phyloP scores from a whole-genome alignment of 2,329 filamentous ascomycete species.

The Trichothecium roseum region DNA sequence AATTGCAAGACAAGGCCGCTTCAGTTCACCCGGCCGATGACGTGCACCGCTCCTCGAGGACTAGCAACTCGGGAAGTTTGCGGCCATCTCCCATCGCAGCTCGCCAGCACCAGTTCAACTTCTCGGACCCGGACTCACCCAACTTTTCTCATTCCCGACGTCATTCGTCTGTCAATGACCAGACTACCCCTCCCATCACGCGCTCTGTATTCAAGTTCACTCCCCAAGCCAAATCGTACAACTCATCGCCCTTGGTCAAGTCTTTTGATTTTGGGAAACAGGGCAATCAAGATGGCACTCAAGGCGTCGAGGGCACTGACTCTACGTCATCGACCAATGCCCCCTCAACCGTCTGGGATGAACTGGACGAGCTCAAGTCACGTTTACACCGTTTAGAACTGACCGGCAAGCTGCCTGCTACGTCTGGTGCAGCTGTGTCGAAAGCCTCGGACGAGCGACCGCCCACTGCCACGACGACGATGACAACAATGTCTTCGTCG shows the following conservation, averaged over 20 bases:
- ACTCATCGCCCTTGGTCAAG: slow-evolving; percentile 49
- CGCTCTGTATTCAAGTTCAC: slow-evolving; percentile 29
- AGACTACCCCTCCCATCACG: slow-evolving; percentile 26
- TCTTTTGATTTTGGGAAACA: slow-evolving; percentile 19
- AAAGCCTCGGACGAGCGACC: slow-evolving; percentile 71
- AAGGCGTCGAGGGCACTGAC: slow-evolving; percentile 59
- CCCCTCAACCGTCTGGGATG: slow-evolving; percentile 93
- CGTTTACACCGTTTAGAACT: slow-evolving; percentile 83
- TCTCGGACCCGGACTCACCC: slow-evolving; percentile 30
- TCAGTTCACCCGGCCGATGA: slow-evolving; percentile 27
- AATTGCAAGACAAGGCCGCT: slow-evolving; percentile 30
- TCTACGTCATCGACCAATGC: slow-evolving; percentile 82
- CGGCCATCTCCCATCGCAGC: slow-evolving; percentile 5
- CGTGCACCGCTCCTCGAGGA: slow-evolving; percentile 17
- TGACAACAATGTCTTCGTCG: slow-evolving; percentile 83
- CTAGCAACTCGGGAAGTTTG: slow-evolving; percentile 14
- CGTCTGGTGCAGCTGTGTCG: slow-evolving; percentile 70
- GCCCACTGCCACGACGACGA: slow-evolving; percentile 79
- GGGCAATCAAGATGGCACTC: slow-evolving; percentile 19
- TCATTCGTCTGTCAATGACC: slow-evolving; percentile 38
- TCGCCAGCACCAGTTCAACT: slow-evolving; percentile 11
- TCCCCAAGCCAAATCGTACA: slow-evolving; percentile 28
- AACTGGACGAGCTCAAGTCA: slow-evolving; percentile 89
- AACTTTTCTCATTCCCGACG: slow-evolving; percentile 17
- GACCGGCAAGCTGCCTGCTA: slow-evolving; percentile 76